phyloP scores from a whole-genome alignment of 192 early-diverging fungal genomes.

The Kappamyces sp. region DNA sequence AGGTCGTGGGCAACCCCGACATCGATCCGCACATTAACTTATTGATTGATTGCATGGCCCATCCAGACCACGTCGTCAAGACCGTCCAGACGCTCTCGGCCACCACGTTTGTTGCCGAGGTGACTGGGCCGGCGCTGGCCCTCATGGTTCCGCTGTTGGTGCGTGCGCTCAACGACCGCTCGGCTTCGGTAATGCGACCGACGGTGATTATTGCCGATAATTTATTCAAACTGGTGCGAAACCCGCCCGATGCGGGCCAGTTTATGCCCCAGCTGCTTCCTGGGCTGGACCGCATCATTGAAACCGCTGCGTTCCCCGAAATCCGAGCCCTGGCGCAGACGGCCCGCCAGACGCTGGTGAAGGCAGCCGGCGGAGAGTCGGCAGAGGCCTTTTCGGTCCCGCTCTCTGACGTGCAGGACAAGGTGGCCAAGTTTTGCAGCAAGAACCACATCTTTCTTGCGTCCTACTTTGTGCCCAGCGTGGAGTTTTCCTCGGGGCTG shows the following conservation, averaged over 20 bases:
- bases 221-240: constrained; percentile 74
- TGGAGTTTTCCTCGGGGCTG: neutral
- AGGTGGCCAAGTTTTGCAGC: constrained; percentile 2
- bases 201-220: constrained; percentile 75
- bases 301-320: constrained; percentile 71
- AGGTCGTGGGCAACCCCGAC: constrained; percentile 70
- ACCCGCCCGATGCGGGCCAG: constrained; percentile 66
- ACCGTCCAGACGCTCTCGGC: constrained; percentile 65
- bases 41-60: constrained; percentile 66
- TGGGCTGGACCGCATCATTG: constrained; percentile 63
- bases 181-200: constrained; percentile 60
- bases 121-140: constrained; percentile 65
- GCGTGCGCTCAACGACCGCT: constrained; percentile 55
- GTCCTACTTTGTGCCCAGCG: neutral
- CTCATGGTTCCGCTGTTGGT: constrained; percentile 62
- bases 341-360: constrained; percentile 56
- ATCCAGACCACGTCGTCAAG: constrained; percentile 67
- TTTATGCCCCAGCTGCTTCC: constrained; percentile 77
- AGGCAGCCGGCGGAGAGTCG: constrained; percentile 37
- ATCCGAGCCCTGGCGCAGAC: constrained; percentile 45
- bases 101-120: constrained; percentile 69
- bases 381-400: neutral
- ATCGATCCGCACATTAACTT: constrained; percentile 67
- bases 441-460: constrained; percentile 9
- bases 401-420: neutral